phyloP scores from a whole-genome alignment of 495 filamentous ascomycete species.

The Penicillium malachiteum region DNA sequence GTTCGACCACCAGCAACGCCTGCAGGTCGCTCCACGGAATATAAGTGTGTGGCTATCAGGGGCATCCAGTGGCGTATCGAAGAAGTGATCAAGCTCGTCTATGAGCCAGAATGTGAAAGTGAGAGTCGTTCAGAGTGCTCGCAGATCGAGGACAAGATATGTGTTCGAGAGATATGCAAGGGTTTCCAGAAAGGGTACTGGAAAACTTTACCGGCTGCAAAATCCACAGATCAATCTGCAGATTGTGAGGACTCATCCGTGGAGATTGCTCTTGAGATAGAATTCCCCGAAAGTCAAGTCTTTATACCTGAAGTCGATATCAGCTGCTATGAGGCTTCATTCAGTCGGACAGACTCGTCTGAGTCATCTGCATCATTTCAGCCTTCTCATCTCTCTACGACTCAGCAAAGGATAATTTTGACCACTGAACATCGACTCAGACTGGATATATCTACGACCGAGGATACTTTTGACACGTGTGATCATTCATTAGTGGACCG shows the following conservation, averaged over 20 bases:
- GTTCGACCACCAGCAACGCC: not conserved
- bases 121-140: not conserved
- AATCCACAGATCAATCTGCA: not conserved
- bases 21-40: not conserved
- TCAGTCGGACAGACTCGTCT: not conserved
- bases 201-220: not conserved
- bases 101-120: not conserved
- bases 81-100: not conserved
- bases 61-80: not conserved
- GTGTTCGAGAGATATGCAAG: not conserved
- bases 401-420: constrained; percentile 4
- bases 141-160: not conserved
- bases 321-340: not conserved
- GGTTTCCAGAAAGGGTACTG: not conserved
- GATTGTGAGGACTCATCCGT: not conserved
- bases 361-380: not conserved
- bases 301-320: not conserved
- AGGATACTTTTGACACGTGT: constrained; percentile 12
- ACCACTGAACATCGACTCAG: constrained; percentile 15
- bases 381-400: not conserved
- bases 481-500: constrained; percentile 12
- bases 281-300: not conserved
- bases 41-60: not conserved
- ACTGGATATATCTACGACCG: constrained; percentile 11
- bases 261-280: not conserved